Evolutionary conservation across 371 early-diverging fungal genomes (phyloP).

Genomic region (Haplosporangium sp.): DNA sequence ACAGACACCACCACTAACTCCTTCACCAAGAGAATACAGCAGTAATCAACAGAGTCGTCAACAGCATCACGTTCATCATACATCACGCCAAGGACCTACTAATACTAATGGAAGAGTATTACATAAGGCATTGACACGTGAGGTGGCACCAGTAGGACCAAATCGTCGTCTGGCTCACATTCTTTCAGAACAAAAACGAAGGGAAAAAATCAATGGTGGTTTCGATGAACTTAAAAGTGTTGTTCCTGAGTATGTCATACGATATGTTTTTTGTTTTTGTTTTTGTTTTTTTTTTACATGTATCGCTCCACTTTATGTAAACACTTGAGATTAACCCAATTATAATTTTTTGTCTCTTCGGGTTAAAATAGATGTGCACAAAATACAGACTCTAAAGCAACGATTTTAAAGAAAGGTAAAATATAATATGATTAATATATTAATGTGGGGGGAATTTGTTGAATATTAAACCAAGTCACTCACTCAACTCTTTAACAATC

Average conservation of each 20-base stretch:
- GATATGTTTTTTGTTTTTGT: not conserved
- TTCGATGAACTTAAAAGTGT: conserved; percentile 60
- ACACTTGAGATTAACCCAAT: too few species aligned
- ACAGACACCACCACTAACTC: conserved; percentile 40
- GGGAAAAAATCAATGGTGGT: conserved; percentile 60
- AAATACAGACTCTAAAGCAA: conserved; percentile 52
- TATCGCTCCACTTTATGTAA: not conserved
- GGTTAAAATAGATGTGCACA: conserved; percentile 34
- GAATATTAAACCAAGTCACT: not conserved
- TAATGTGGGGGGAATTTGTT: too few species aligned
- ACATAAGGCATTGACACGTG: conserved; percentile 17
- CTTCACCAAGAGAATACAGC: conserved; percentile 26
- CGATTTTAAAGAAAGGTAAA: conserved; percentile 44
- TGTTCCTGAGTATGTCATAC: conserved; percentile 51
- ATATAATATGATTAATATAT: too few species aligned
- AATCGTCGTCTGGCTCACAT: conserved; percentile 60
- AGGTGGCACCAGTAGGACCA: conserved; percentile 25
- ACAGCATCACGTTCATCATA: conserved; percentile 6
- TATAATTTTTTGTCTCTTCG: not conserved
- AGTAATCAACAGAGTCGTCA: conserved; percentile 13
- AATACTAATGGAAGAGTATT: not conserved
- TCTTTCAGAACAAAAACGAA: conserved; percentile 57
- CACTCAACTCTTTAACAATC: not conserved
- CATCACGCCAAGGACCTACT: not conserved
- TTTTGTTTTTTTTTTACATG: not conserved